Evolutionary conservation across 2,329 filamentous ascomycete species (phyloP).

Genomic region (Aspergillus sp.): DNA sequence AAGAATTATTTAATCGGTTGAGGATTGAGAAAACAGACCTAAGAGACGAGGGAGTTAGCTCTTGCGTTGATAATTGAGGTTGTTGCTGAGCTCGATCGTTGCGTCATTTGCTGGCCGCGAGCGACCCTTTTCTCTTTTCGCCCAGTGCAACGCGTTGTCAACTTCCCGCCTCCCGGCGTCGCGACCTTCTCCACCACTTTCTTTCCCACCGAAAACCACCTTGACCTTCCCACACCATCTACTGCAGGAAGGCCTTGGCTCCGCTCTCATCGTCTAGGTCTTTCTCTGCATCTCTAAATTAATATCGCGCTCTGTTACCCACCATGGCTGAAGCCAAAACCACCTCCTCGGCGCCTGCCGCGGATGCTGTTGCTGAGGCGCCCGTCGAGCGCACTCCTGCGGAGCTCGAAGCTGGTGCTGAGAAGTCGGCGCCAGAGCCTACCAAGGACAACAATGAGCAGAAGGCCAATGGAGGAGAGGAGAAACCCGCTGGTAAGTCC

Average conservation of each 20-base stretch:
- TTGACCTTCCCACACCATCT: conserved; percentile 27
- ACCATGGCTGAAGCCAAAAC: conserved; percentile 47
- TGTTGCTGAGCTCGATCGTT: conserved; percentile 25
- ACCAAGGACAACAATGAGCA: conserved; percentile 30
- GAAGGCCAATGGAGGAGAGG: conserved; percentile 31
- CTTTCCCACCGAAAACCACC: conserved; percentile 35
- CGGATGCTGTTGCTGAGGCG: conserved; percentile 37
- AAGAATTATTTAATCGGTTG: conserved; percentile 8
- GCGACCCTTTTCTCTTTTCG: conserved; percentile 21
- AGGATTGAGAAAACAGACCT: background rate
- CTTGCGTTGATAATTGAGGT: conserved; percentile 11
- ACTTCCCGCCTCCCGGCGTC: conserved; percentile 34
- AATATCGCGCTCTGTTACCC: conserved; percentile 26
- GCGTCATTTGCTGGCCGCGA: conserved; percentile 30
- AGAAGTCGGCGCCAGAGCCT: conserved; percentile 27
- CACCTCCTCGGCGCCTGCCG: conserved; percentile 35
- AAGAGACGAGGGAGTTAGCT: background rate
- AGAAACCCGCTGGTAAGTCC: conserved; percentile 38
- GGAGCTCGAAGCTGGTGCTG: conserved; percentile 29
- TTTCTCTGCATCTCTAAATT: conserved; percentile 21
- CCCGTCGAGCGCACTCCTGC: conserved; percentile 33
- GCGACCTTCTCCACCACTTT: conserved; percentile 35
- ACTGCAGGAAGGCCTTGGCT: conserved; percentile 18
- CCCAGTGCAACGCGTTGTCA: conserved; percentile 34
- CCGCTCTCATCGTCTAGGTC: conserved; percentile 20